phyloP scores from a whole-genome alignment of 2,329 filamentous ascomycete genomes.

The Penicillium sp. region DNA sequence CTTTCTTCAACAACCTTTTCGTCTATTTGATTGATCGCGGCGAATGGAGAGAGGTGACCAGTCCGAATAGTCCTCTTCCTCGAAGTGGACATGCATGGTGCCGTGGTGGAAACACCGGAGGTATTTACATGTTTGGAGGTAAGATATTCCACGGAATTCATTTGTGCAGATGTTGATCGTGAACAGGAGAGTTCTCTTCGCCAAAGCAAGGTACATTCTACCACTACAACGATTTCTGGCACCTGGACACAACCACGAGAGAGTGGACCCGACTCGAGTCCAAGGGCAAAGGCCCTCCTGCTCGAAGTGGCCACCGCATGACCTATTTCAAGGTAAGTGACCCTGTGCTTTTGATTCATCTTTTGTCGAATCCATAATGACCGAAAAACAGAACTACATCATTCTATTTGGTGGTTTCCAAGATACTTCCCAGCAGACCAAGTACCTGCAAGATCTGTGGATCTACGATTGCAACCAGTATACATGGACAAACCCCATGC shows the following conservation, averaged over 20 bases:
- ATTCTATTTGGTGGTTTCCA: slow-evolving; percentile 96
- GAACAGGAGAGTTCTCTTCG: slow-evolving; percentile 78
- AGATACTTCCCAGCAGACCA: slow-evolving; percentile 91
- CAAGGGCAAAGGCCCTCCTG: slow-evolving; percentile 72
- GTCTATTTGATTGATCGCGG: slow-evolving; percentile 77
- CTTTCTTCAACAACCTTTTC: slow-evolving; percentile 68
- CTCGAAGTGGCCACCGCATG: slow-evolving; percentile 91
- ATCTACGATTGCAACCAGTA: slow-evolving; percentile 90
- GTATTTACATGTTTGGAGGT: slow-evolving; percentile 87
- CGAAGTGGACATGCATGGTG: slow-evolving; percentile 95
- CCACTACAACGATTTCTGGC: slow-evolving; percentile 99
- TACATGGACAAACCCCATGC: slow-evolving; percentile 74
- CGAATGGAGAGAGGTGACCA: slow-evolving; percentile 88
- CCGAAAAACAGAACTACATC: slow-evolving; percentile 69
- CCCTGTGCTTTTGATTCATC: background rate
- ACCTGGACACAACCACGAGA: slow-evolving; percentile 75
- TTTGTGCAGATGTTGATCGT: slow-evolving; percentile 3
- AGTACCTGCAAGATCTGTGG: slow-evolving; percentile 92
- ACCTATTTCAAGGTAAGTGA: slow-evolving; percentile 74
- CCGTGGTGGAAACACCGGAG: slow-evolving; percentile 78
- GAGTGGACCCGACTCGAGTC: slow-evolving; percentile 91
- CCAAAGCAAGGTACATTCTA: slow-evolving; percentile 99
- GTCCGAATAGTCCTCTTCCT: slow-evolving; percentile 86
- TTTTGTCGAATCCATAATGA: slow-evolving; percentile 3
- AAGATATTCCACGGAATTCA: slow-evolving; percentile 10